Percentiles rank a stretch among this genome's conserved stretches.
Evolutionary conservation across 140 eudicot genomes (phyloP).

Genomic region (Bidens hawaiensis): DNA sequence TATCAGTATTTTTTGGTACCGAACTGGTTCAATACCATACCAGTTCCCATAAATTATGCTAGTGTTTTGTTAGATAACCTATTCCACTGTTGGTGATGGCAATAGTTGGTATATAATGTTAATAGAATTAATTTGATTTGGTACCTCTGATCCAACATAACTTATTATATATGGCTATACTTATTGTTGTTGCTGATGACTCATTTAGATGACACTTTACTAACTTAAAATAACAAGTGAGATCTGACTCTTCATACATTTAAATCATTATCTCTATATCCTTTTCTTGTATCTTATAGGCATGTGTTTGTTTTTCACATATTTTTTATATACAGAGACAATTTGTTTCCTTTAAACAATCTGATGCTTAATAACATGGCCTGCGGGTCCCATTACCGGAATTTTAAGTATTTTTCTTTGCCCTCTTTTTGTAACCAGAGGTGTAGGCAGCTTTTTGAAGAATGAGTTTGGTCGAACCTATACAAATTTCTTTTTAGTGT

Average conservation of each 20-base stretch:
- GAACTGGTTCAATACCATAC: no score
- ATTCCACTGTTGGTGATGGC: conserved; percentile 8
- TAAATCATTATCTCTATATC: conserved; percentile 6
- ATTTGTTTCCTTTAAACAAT: background rate
- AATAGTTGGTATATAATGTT: background rate
- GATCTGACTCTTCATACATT: conserved; percentile 17
- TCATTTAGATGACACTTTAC: conserved; percentile 17
- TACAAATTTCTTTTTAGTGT: no score
- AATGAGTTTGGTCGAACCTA: no score
- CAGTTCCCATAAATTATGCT: no score
- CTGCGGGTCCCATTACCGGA: background rate
- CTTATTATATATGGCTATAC: background rate
- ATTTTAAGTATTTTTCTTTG: background rate
- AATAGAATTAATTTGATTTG: background rate
- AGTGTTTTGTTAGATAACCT: conserved; percentile 2
- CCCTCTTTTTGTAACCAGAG: conserved; percentile 9
- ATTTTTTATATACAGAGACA: background rate
- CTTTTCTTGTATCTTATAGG: conserved; percentile 2
- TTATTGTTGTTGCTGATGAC: conserved; percentile 20
- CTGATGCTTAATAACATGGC: conserved; percentile 10
- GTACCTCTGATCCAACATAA: conserved; percentile 9
- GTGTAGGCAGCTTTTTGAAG: no score
- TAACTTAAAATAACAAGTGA: conserved; percentile 14
- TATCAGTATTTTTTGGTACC: no score
- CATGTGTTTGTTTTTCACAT: conserved; percentile 2